phyloP scores from a whole-genome alignment of 169 alveolate species.

The Perkinsus marinus region DNA sequence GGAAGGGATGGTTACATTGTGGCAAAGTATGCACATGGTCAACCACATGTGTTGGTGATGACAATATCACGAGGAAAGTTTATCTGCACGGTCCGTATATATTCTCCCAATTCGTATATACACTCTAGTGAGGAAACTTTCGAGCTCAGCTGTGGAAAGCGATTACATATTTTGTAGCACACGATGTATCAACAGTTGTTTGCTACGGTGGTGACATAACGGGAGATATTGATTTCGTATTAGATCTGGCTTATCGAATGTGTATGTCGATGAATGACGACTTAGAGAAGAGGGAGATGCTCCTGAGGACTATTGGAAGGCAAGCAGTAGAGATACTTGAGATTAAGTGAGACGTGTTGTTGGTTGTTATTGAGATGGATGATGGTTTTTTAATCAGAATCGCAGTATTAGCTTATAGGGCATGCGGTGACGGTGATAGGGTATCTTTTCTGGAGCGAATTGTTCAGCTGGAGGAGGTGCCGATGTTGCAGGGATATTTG shows the following conservation, averaged over 20 bases:
- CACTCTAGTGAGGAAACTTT: no score
- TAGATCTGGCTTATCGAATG: neutral
- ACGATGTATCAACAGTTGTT: no score
- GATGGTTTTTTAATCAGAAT: neutral
- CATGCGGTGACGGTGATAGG: neutral
- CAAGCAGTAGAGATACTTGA: neutral
- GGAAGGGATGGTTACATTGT: no score
- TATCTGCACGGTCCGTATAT: no score
- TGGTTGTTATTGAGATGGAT: neutral
- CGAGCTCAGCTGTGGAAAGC: no score
- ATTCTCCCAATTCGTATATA: no score
- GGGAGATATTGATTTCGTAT: no score
- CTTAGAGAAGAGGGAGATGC: neutral
- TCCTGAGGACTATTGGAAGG: neutral
- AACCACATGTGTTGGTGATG: no score
- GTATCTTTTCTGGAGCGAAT: neutral
- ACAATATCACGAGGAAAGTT: no score
- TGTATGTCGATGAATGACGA: neutral
- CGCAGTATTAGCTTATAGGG: neutral
- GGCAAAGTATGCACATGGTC: no score
- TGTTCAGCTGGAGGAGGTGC: neutral
- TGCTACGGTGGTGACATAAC: no score
- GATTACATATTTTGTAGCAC: no score
- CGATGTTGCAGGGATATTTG: neutral
- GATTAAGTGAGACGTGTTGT: neutral